Conservation (phyloP, 768 basidiomycete species). For the Filobasidium wieringae region DNA sequence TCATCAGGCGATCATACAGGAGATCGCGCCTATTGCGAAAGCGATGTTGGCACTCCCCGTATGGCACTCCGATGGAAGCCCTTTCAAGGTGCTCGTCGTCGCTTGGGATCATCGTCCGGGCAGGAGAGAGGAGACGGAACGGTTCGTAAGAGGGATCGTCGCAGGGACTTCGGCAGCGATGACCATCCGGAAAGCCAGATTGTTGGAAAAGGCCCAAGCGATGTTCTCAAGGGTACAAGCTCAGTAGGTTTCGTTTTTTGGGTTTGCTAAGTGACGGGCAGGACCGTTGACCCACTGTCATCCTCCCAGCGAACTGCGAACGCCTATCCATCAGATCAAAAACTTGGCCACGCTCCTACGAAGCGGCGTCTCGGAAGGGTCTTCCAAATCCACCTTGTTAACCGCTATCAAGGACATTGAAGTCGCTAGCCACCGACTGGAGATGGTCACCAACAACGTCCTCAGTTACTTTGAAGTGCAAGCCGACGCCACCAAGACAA, state of each 20-base stretch:
- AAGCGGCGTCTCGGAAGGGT: conserved; percentile 25
- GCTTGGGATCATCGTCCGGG: conserved; percentile 26
- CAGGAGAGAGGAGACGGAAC: conserved; percentile 19
- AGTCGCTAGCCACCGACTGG: conserved; percentile 27
- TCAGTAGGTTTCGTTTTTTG: conserved; percentile 27
- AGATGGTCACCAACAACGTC: conserved; percentile 35
- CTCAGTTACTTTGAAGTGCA: conserved; percentile 16
- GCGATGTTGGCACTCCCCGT: conserved; percentile 19
- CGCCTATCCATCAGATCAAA: conserved; percentile 33
- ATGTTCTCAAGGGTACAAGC: conserved; percentile 33
- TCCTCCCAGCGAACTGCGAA: conserved; percentile 27
- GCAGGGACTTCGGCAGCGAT: conserved; percentile 25
- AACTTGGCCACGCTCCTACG: conserved; percentile 30
- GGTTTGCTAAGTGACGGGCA: neutral
- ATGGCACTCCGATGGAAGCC: conserved; percentile 21
- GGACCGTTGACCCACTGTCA: neutral
- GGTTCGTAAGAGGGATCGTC: conserved; percentile 21
- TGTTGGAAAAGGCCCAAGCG: conserved; percentile 28
- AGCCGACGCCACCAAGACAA: neutral
- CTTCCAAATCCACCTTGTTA: conserved; percentile 4
- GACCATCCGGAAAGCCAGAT: conserved; percentile 24
- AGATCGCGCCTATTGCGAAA: conserved; percentile 22
- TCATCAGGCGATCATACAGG: conserved; percentile 17
- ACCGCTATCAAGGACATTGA: conserved; percentile 33
- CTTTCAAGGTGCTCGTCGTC: conserved; percentile 23